Percentiles rank a stretch among this genome's conserved stretches.
Evolutionary conservation across 108 stramenopile genomes (phyloP).

Genomic region (Cylindrotheca closterium): DNA sequence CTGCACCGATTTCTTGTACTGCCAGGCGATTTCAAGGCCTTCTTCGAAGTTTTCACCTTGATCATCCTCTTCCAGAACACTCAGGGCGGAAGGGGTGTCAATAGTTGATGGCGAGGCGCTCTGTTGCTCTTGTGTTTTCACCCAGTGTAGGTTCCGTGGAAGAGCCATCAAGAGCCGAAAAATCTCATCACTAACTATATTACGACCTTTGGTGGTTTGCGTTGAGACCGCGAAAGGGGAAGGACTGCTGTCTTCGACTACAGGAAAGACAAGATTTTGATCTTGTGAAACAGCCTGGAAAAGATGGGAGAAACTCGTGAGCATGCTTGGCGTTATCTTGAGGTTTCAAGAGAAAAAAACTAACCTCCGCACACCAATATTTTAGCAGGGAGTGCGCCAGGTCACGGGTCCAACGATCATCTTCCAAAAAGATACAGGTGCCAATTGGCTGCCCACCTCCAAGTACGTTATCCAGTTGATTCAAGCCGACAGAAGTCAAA

Average conservation of each 20-base stretch:
- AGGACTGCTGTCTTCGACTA: not conserved
- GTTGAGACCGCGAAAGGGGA: too few species aligned
- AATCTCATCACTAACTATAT: conserved; percentile 19
- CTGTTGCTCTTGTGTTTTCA: conserved; percentile 47
- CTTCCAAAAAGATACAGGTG: conserved; percentile 63
- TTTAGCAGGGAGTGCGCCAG: conserved; percentile 52
- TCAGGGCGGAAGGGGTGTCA: not conserved
- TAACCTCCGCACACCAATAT: conserved; percentile 84
- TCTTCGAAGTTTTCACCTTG: conserved; percentile 46
- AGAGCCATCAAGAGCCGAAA: conserved; percentile 32
- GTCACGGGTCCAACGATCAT: conserved; percentile 82
- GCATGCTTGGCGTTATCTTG: too few species aligned
- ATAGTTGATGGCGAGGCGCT: not conserved
- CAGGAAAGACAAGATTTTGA: conserved; percentile 34
- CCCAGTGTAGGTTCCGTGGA: conserved; percentile 79
- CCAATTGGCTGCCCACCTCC: conserved; percentile 80
- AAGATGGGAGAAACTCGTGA: not conserved
- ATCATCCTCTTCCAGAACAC: conserved; percentile 36
- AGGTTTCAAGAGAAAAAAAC: too few species aligned
- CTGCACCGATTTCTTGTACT: conserved; percentile 80
- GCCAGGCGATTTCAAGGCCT: conserved; percentile 80
- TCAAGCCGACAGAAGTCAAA: conserved; percentile 70
- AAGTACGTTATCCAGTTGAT: conserved; percentile 72
- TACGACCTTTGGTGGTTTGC: too few species aligned
- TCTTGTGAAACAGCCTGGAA: conserved; percentile 45